Evolutionary conservation across 2,329 filamentous ascomycete genomes (phyloP).

Genomic region (Trichoderma cornu-damae): DNA sequence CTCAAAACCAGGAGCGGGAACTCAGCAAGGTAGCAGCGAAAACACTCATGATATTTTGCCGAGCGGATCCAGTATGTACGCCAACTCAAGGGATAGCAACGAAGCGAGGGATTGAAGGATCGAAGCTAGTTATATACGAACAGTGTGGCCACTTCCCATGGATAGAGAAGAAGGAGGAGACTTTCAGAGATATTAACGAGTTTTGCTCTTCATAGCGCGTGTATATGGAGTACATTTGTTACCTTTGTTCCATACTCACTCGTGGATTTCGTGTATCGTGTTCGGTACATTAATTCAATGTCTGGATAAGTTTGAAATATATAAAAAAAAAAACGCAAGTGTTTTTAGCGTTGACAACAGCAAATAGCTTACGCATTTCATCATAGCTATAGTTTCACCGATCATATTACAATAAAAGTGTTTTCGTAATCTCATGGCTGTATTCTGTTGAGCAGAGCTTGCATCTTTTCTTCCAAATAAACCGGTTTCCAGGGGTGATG

Average conservation of each 20-base stretch:
- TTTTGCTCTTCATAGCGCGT: neutral
- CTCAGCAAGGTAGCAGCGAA: neutral
- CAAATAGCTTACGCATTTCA: no score
- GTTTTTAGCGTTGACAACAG: no score
- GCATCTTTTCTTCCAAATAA: no score
- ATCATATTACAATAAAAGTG: no score
- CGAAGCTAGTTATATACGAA: neutral
- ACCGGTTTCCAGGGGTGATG: no score
- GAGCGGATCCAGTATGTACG: slow-evolving; percentile 1
- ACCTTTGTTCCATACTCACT: no score
- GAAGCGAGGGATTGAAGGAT: neutral
- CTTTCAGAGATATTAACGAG: neutral
- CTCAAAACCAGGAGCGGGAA: neutral
- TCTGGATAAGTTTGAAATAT: no score
- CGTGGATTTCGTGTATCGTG: neutral
- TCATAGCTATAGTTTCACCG: no score
- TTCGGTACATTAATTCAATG: neutral
- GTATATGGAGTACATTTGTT: neutral
- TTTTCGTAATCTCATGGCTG: no score
- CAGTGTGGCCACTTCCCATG: slow-evolving; percentile 2
- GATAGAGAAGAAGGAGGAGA: neutral
- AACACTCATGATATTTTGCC: neutral
- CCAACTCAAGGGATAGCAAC: neutral
- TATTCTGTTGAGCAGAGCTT: no score
- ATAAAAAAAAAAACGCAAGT: no score